A percentile compares a stretch with the other conserved stretches of the same genome.
phyloP scores from a whole-genome alignment of 306 rosid species.

The Medicago ruthenica region DNA sequence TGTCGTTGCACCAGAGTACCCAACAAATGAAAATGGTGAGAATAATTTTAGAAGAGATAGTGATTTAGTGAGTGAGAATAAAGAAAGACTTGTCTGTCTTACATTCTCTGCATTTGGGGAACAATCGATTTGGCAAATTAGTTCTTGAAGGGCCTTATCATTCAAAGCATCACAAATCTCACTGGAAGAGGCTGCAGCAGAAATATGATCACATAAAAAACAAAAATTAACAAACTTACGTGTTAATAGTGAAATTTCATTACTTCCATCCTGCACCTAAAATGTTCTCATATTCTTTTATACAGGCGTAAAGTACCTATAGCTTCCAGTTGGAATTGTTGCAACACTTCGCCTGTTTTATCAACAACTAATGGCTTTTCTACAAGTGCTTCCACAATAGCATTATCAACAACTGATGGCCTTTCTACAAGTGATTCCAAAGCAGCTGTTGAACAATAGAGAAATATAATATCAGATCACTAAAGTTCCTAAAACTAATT shows the following conservation, averaged over 20 bases:
- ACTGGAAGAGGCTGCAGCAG: conserved; percentile 75
- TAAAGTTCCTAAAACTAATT: conserved; percentile 16
- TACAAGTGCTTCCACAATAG: conserved; percentile 41
- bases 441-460: conserved; percentile 50
- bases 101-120: conserved; percentile 74
- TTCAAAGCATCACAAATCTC: conserved; percentile 67
- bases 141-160: conserved; percentile 66
- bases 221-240: neutral
- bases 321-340: conserved; percentile 69
- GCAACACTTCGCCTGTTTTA: conserved; percentile 55
- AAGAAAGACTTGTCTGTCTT: conserved; percentile 37
- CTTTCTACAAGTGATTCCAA: conserved; percentile 47
- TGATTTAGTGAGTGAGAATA: neutral
- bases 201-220: conserved; percentile 21
- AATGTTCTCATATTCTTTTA: conserved; percentile 10
- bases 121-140: conserved; percentile 57
- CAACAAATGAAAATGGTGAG: neutral
- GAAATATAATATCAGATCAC: conserved; percentile 37
- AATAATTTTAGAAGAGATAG: neutral
- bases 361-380: conserved; percentile 56
- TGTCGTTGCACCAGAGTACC: conserved; percentile 7
- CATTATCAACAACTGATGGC: conserved; percentile 53
- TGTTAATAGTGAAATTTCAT: conserved; percentile 18
- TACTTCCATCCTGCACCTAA: neutral
- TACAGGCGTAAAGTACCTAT: conserved; percentile 54